These are phyloP conservation scores for Moesziomyces sp. DNA, from an alignment of 1,284 basidiomycete genomes.

Conservation along the genomic window DNA sequence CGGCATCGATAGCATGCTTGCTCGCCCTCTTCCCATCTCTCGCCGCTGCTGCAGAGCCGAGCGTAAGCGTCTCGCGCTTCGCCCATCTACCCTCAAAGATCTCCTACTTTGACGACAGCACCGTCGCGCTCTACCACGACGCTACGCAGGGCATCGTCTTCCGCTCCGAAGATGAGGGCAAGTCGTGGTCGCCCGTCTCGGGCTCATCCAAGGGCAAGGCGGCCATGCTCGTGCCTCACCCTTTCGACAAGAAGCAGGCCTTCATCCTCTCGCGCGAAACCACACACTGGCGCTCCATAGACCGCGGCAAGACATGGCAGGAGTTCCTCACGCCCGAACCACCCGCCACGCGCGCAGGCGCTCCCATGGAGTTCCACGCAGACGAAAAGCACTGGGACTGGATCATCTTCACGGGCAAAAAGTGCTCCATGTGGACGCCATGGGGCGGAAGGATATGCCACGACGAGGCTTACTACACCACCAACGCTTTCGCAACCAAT, in stretches of 20 bases:
- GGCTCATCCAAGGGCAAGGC: slow-evolving; percentile 77
- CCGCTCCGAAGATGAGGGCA: slow-evolving; percentile 90
- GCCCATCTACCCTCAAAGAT: slow-evolving; percentile 80
- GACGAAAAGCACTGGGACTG: slow-evolving; percentile 57
- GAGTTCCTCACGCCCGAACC: slow-evolving; percentile 57
- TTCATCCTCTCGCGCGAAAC: slow-evolving; percentile 59
- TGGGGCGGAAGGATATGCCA: slow-evolving; percentile 60
- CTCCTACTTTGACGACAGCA: slow-evolving; percentile 92
- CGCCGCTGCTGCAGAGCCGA: slow-evolving; percentile 56
- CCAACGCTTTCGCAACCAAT: slow-evolving; percentile 58
- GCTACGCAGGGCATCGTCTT: slow-evolving; percentile 76
- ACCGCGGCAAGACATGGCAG: slow-evolving; percentile 64
- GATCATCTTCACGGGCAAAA: slow-evolving; percentile 63
- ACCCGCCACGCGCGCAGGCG: slow-evolving; percentile 49
- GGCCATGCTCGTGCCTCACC: slow-evolving; percentile 84
- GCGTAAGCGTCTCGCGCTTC: slow-evolving; percentile 70
- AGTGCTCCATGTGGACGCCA: slow-evolving; percentile 58
- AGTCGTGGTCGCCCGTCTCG: slow-evolving; percentile 76
- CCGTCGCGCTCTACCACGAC: slow-evolving; percentile 86
- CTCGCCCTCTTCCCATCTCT: slow-evolving; percentile 1
- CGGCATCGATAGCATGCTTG: slow-evolving; percentile 1
- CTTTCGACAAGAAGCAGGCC: slow-evolving; percentile 75
- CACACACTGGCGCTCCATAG: slow-evolving; percentile 60
- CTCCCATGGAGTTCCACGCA: slow-evolving; percentile 63
- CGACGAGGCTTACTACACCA: slow-evolving; percentile 68